phyloP scores from a whole-genome alignment of 495 filamentous ascomycete species.

The Entonaema liquescens region DNA sequence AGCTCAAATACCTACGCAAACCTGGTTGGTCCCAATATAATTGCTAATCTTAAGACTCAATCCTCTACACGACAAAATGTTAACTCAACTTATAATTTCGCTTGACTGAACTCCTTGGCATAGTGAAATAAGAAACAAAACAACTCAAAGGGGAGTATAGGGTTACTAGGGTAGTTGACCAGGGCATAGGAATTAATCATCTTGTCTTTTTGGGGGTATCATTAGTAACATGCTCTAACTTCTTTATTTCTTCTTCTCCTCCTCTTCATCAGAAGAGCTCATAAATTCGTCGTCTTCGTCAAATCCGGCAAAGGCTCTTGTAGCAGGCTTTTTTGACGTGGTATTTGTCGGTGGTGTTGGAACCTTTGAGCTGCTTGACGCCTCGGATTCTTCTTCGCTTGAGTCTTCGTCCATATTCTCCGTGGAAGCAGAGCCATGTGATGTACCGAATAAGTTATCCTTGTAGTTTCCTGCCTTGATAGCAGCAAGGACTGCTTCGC shows the following conservation, averaged over 20 bases:
- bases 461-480: constrained; percentile 72
- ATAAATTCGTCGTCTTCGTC: constrained; percentile 93
- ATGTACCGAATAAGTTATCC: constrained; percentile 58
- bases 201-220: constrained; percentile 21
- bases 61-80: no score
- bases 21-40: background rate
- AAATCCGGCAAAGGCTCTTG: constrained; percentile 77
- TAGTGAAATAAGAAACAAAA: no score
- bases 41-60: background rate
- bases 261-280: constrained; percentile 75
- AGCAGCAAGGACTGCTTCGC: constrained; percentile 81
- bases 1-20: background rate
- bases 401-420: constrained; percentile 50
- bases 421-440: constrained; percentile 56
- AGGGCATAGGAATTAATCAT: background rate
- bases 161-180: background rate
- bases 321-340: constrained; percentile 55
- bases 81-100: no score
- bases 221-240: background rate
- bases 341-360: constrained; percentile 49
- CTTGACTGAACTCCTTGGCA: no score
- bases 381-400: constrained; percentile 47
- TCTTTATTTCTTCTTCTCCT: constrained; percentile 26
- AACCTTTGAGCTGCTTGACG: constrained; percentile 48
- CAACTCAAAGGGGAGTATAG: background rate